These are phyloP conservation scores for Glycine latifolia DNA, from an alignment of 306 rosid species.

Conservation along the genomic window DNA sequence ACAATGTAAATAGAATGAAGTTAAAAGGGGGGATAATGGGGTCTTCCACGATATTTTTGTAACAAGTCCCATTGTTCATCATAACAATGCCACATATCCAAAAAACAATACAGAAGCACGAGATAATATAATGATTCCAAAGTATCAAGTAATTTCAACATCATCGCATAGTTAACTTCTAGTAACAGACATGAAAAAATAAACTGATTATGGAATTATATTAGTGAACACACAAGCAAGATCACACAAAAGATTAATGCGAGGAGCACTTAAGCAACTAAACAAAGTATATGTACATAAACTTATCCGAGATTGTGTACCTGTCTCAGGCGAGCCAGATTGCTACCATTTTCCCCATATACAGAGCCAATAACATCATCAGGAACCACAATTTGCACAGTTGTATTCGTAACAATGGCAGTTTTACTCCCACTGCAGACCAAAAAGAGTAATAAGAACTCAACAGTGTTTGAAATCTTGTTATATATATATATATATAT, in stretches of 20 bases:
- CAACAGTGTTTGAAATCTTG: neutral
- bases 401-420: conserved; percentile 79
- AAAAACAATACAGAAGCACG: conserved; percentile 2
- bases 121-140: conserved; percentile 3
- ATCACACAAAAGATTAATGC: conserved; percentile 1
- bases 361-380: conserved; percentile 71
- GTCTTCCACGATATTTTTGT: conserved; percentile 20
- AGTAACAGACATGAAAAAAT: conserved; percentile 18
- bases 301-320: conserved; percentile 46
- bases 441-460: conserved; percentile 39
- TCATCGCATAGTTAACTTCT: conserved; percentile 28
- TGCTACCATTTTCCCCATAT: conserved; percentile 83
- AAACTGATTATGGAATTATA: conserved; percentile 32
- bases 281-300: neutral
- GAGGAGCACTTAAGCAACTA: conserved; percentile 19
- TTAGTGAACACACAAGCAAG: neutral
- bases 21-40: neutral
- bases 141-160: conserved; percentile 32
- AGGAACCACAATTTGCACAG: conserved; percentile 83
- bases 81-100: conserved; percentile 28
- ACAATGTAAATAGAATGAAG: conserved; percentile 30
- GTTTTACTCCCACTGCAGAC: conserved; percentile 77
- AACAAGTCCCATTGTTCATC: conserved; percentile 9
- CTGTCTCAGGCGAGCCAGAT: conserved; percentile 84
- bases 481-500: neutral